A percentile compares a stretch with the other conserved stretches of the same genome.
These are phyloP conservation scores for Lachnellula cervina DNA, from an alignment of 2,329 filamentous ascomycete species.

Conservation along the genomic window DNA sequence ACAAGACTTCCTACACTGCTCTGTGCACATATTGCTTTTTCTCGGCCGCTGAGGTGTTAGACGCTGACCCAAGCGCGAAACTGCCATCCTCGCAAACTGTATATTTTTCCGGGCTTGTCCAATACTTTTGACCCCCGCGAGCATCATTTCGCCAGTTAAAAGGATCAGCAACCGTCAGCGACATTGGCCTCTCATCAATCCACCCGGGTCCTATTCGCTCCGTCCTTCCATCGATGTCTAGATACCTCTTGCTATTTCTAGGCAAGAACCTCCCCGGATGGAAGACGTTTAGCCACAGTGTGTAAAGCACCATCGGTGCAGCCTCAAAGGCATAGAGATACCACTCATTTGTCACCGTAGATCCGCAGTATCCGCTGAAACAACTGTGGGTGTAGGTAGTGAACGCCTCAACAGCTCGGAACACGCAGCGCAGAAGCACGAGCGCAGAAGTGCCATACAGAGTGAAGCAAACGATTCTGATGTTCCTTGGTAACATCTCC, in stretches of 20 bases:
- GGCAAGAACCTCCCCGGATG: slow-evolving; percentile 34
- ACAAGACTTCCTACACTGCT: too few species aligned
- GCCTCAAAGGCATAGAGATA: slow-evolving; percentile 35
- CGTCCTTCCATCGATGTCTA: neutral
- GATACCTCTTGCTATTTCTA: slow-evolving; percentile 1
- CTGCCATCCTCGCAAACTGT: too few species aligned
- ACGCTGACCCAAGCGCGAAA: too few species aligned
- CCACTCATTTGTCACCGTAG: slow-evolving; percentile 33
- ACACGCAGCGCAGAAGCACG: slow-evolving; percentile 33
- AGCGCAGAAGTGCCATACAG: slow-evolving; percentile 34
- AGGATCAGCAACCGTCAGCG: neutral
- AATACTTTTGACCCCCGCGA: too few species aligned
- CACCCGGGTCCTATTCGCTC: slow-evolving; percentile 11
- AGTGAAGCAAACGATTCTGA: slow-evolving; percentile 31
- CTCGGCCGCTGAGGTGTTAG: too few species aligned
- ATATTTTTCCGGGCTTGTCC: too few species aligned
- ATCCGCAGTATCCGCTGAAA: slow-evolving; percentile 17
- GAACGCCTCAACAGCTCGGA: slow-evolving; percentile 34
- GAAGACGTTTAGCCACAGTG: slow-evolving; percentile 33
- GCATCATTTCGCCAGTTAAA: neutral
- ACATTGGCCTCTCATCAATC: neutral
- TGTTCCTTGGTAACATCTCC: slow-evolving; percentile 27
- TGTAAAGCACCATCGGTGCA: slow-evolving; percentile 33
- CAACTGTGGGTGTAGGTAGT: slow-evolving; percentile 15
- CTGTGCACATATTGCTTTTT: too few species aligned